Conservation (phyloP, 371 early-diverging fungal genomes). For the Massospora cicadina region DNA sequence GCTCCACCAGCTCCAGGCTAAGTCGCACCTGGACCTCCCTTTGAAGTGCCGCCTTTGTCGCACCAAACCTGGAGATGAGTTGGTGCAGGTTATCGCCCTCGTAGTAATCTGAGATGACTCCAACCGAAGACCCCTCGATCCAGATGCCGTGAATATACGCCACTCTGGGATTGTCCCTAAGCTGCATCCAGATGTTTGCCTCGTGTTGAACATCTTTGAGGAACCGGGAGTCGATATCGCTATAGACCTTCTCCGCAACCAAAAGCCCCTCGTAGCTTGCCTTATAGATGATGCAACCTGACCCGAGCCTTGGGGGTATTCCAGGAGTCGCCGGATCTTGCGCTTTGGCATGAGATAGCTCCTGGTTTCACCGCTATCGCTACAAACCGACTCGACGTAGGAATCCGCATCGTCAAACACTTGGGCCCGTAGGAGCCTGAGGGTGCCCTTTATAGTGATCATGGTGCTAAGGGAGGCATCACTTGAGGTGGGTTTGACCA, state of each 20-base stretch:
- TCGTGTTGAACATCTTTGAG: conserved; percentile 7
- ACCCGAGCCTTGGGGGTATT: not conserved
- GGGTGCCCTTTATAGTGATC: conserved; percentile 4
- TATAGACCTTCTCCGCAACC: conserved; percentile 10
- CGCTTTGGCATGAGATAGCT: not conserved
- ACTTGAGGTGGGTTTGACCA: not conserved
- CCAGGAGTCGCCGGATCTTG: not conserved
- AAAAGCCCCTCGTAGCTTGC: conserved; percentile 2
- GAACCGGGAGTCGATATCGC: conserved; percentile 2
- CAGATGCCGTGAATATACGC: conserved; percentile 8
- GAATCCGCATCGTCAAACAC: conserved; percentile 1
- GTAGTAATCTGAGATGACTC: conserved; percentile 7
- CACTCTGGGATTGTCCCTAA: not conserved
- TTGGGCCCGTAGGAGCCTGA: conserved; percentile 1
- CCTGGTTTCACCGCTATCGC: not conserved
- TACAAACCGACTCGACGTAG: not conserved
- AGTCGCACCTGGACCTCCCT: not conserved
- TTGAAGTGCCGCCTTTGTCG: not conserved
- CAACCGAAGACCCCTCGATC: conserved; percentile 7
- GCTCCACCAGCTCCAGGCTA: not conserved
- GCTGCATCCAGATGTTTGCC: not conserved
- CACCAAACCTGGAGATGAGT: not conserved
- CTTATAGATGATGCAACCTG: conserved; percentile 3
- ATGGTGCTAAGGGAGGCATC: not conserved
- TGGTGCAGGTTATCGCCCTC: conserved; percentile 6